Evolutionary conservation across 306 rosid species (phyloP).

Genomic region (Corylus avellana): DNA sequence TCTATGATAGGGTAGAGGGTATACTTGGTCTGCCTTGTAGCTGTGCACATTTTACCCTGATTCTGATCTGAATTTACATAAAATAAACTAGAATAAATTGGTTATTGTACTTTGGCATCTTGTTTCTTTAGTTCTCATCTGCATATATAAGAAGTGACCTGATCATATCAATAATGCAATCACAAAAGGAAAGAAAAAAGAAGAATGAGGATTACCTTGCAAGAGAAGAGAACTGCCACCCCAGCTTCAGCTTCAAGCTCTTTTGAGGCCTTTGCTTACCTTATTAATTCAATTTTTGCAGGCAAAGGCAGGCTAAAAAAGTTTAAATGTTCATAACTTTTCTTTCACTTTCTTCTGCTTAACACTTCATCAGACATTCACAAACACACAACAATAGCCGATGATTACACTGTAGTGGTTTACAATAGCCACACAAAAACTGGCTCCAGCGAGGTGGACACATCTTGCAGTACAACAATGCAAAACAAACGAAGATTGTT

Average conservation of each 20-base stretch:
- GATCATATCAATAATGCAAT: not conserved
- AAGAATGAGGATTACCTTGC: not conserved
- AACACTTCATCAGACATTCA: not conserved
- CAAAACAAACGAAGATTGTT: not conserved
- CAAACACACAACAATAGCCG: not conserved
- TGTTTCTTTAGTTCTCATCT: not conserved
- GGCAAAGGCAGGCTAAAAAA: not conserved
- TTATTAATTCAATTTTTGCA: not conserved
- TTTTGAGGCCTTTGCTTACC: not conserved
- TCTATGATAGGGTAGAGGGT: not conserved
- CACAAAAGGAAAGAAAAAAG: not conserved
- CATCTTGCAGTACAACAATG: not conserved
- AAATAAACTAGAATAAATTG: not conserved
- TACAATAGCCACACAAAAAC: not conserved
- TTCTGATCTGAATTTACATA: conserved; percentile 11
- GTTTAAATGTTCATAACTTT: too few species aligned
- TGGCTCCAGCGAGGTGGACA: not conserved
- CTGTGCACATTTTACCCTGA: not conserved
- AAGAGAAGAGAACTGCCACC: not conserved
- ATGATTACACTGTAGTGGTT: not conserved
- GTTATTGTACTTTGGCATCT: not conserved
- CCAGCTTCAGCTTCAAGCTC: not conserved
- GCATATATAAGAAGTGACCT: not conserved
- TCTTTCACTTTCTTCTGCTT: not conserved
- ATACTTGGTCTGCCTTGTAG: not conserved